Base-by-base conservation (phyloP, 1,284 basidiomycete species). In the Cutaneotrichosporon sp. region DNA sequence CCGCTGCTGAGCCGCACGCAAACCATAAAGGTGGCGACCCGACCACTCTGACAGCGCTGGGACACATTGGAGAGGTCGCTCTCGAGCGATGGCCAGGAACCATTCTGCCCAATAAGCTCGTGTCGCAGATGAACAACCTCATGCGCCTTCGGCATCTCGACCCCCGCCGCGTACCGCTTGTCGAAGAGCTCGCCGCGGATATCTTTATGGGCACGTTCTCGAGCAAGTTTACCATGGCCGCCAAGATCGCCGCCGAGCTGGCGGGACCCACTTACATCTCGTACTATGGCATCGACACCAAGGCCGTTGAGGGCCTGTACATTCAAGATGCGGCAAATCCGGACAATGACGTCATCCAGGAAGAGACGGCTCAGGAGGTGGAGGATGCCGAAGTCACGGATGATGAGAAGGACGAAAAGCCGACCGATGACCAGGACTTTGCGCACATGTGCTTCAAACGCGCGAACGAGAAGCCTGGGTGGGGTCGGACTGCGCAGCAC, bases 121-220 rank as follows among this genome's bases (percentile, higher is more conserved):
- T 64, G 14, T 56, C 63, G 16, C 56, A 61, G 50, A 42, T 64
- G 31, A 31, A 32, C 34, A 61, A 30, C 38, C 59, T 64, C 5
- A 18, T 30, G 10, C n/a, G 18, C 2, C 47, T 51, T 9, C 31
- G 36, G 1, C 36, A 22, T 4, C 22, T 49, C 18, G 30, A 60
- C 21, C 36, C 26, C 4, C 32, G 53, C 6, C 18, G 16, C 4
- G 49, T 49, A 2, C 50, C 55, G 6, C 40, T 64, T 10, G 38
- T 61, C 9, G 63, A 64, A 13, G 63, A 64, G 38, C 55, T 61
- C 16, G 63, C 63, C 0, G 55, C 59, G 7, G 63, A 64, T 22
- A 64, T 64, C 36, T 64, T 64, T 40, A 58, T 61, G 55, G 59
- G 63, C 38, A 21, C 32, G 30, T 64, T 64, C 46, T 36, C 58